phyloP scores from a whole-genome alignment of 2,329 filamentous ascomycete species.

The Pseudogymnoascus sp. region DNA sequence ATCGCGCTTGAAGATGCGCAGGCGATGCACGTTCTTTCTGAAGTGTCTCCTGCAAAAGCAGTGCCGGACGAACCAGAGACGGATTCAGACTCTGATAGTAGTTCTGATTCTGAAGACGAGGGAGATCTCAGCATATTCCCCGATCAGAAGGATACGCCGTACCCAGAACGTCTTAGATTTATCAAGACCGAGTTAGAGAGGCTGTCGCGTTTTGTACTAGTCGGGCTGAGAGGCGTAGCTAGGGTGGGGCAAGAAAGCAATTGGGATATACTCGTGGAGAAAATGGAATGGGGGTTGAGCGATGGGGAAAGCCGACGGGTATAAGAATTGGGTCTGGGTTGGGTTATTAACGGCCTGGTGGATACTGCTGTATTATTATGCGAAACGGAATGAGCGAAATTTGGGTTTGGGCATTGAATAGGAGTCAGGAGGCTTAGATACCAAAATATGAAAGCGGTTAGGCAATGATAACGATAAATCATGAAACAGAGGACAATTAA shows the following conservation, averaged over 20 bases:
- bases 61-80: constrained; percentile 22
- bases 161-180: constrained; percentile 43
- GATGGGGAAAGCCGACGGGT: not conserved
- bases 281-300: constrained; percentile 50
- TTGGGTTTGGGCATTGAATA: not conserved
- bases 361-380: not conserved
- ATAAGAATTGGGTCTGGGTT: not conserved
- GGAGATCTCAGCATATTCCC: constrained; percentile 25
- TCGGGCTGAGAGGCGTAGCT: constrained; percentile 66
- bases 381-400: not conserved
- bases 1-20: constrained; percentile 60
- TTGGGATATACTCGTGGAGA: constrained; percentile 78
- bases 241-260: constrained; percentile 62
- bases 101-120: constrained; percentile 14
- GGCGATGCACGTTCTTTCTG: constrained; percentile 23
- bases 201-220: constrained; percentile 60
- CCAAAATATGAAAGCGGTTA: not conserved
- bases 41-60: constrained; percentile 16
- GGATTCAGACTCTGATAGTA: constrained; percentile 25
- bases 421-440: not conserved
- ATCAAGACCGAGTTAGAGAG: constrained; percentile 57
- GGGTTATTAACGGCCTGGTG: not conserved
- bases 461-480: not conserved
- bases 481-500: not conserved
- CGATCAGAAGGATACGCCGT: constrained; percentile 31